phyloP scores from a whole-genome alignment of 345 rosid species.

The Ailanthus altissimus region DNA sequence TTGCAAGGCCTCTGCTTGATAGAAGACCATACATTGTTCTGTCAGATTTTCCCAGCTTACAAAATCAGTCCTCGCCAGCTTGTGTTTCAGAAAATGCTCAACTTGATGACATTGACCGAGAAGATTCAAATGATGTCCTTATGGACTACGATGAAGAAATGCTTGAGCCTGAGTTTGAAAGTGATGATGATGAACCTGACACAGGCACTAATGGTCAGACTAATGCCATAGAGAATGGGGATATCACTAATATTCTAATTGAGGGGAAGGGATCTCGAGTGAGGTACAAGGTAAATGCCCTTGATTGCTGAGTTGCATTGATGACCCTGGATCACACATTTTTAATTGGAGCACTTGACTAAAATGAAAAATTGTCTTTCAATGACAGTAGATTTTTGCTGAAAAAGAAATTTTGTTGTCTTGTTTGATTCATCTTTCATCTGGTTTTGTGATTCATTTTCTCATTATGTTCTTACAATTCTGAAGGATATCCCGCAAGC shows the following conservation, averaged over 20 bases:
- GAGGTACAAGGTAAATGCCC: constrained; percentile 65
- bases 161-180: constrained; percentile 48
- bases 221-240: constrained; percentile 35
- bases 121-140: constrained; percentile 37
- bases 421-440: background rate
- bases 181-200: constrained; percentile 47
- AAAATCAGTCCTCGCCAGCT: constrained; percentile 40
- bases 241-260: constrained; percentile 50
- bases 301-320: constrained; percentile 1
- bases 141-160: constrained; percentile 49
- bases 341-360: background rate
- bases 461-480: constrained; percentile 18
- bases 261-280: constrained; percentile 45
- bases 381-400: background rate
- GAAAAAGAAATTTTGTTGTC: background rate
- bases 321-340: background rate
- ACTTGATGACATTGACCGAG: constrained; percentile 42
- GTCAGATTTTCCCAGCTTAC: constrained; percentile 53
- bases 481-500: constrained; percentile 51
- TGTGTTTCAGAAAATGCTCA: constrained; percentile 38
- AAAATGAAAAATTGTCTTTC: background rate
- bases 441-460: constrained; percentile 17
- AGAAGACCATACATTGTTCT: constrained; percentile 63
- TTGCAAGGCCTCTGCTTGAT: constrained; percentile 72
- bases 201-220: constrained; percentile 29